phyloP scores from a whole-genome alignment of 1,284 basidiomycete species.

The Exsudoporus floridanus region DNA sequence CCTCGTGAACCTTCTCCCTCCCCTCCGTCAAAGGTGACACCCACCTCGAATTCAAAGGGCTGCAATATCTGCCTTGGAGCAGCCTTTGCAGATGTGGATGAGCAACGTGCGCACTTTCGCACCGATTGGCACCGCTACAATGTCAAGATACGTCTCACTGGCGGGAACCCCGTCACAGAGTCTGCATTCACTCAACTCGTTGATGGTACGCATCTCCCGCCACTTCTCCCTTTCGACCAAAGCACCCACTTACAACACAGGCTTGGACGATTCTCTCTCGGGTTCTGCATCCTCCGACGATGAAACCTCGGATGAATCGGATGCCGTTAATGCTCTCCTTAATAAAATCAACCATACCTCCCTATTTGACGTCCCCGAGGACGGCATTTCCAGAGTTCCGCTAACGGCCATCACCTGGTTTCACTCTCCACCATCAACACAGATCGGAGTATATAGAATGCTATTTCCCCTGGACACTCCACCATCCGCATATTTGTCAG shows the following conservation, averaged over 20 bases:
- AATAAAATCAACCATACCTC: slow-evolving; percentile 54
- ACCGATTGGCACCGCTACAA: slow-evolving; percentile 99
- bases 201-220: slow-evolving; percentile 55
- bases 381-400: slow-evolving; percentile 44
- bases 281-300: slow-evolving; percentile 76
- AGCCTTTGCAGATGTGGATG: slow-evolving; percentile 72
- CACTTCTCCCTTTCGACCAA: not conserved
- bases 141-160: slow-evolving; percentile 75
- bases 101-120: slow-evolving; percentile 86
- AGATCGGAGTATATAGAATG: slow-evolving; percentile 86
- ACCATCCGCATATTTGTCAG: slow-evolving; percentile 48
- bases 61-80: slow-evolving; percentile 80
- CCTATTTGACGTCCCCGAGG: slow-evolving; percentile 50
- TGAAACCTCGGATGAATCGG: slow-evolving; percentile 55
- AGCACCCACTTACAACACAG: slow-evolving; percentile 39
- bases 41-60: slow-evolving; percentile 42
- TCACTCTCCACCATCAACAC: slow-evolving; percentile 74
- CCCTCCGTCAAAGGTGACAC: slow-evolving; percentile 26
- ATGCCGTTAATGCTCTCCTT: slow-evolving; percentile 68
- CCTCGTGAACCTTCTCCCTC: slow-evolving; percentile 34
- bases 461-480: slow-evolving; percentile 58
- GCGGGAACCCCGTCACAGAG: slow-evolving; percentile 64
- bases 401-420: slow-evolving; percentile 88
- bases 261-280: slow-evolving; percentile 84
- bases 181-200: slow-evolving; percentile 73